These are phyloP conservation scores for Scutellaria barbata DNA, from an alignment of 257 asterid genomes.

Conservation along the genomic window DNA sequence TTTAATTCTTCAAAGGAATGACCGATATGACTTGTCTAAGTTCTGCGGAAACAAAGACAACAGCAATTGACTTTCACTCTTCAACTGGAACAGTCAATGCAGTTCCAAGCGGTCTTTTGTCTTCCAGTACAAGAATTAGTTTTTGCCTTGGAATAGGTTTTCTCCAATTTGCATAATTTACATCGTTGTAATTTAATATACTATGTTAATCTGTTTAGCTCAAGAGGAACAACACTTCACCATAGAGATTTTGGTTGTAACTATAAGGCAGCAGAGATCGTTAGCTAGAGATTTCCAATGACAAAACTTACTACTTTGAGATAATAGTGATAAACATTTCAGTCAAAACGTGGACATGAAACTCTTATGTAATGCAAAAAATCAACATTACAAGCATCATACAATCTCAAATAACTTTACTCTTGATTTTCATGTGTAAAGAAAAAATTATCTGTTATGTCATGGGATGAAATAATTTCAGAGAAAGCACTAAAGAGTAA, in stretches of 20 bases:
- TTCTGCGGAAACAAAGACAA: background rate
- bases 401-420: background rate
- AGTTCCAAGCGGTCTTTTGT: too few species aligned
- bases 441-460: background rate
- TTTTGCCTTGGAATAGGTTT: too few species aligned
- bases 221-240: too few species aligned
- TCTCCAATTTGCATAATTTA: too few species aligned
- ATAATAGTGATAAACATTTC: background rate
- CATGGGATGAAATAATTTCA: background rate
- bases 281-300: background rate
- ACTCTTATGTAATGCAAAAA: background rate
- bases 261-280: too few species aligned
- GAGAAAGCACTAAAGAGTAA: background rate
- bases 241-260: too few species aligned
- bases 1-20: background rate
- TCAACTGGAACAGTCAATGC: background rate
- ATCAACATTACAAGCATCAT: background rate
- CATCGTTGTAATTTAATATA: too few species aligned
- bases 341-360: background rate
- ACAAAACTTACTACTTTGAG: background rate
- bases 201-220: too few species aligned
- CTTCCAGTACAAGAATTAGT: too few species aligned
- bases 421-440: background rate
- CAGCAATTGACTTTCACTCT: background rate
- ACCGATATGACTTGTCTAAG: slow-evolving; percentile 4